Base-by-base conservation (phyloP, 2,329 filamentous ascomycete genomes). In the Acephala macrosclerotiorum region DNA sequence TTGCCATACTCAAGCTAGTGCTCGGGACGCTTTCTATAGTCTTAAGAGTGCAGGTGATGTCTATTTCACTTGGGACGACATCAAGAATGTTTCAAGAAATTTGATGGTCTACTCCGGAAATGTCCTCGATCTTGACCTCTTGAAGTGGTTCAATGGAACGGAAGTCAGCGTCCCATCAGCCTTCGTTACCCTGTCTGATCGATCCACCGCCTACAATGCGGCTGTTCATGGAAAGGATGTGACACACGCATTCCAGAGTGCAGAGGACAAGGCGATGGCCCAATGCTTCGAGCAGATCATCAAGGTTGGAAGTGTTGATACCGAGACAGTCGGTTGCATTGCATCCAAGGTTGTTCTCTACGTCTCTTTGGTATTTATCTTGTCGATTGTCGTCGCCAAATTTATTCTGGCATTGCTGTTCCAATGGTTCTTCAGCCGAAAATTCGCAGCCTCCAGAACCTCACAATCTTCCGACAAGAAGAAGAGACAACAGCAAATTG, bases 321-420 rank as follows among this genome's bases (percentile, higher is more conserved):
- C 96, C 0, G 94, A 97, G 73, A 97, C 93, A 7, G 92, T 99
- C 58, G 96, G 96, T 18, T 99, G 96, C 81, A 99, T 99, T 77
- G 96, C 96, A 1, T 97, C 95, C 70, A 92, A 97, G 80, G 94
- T 99, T 29, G 96, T 99, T 3, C 89, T 99, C 51, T 99, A 99
- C 76, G 90, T 97, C 60, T 96, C 95, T 3, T 83, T 99, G 69
- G 89, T 91, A 61, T 92, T 99, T 78, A 99, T 99, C 80, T 81
- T 99, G 66, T 89, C 93, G 4, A 93, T 99, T 60, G 96, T 99
- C 5, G 76, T 87, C 18, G 87, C 91, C 68, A 95, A 97, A 71
- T 99, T 99, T 75, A 76, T 91, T n/a, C 86, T 99, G 60, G 96
- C 96, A 12, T 77, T 98, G 53, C 79, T 95, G 66, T 99, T 99